These are phyloP conservation scores for Cynara cardunculus DNA, from an alignment of 129 eudicot genomes.

Conservation along the genomic window DNA sequence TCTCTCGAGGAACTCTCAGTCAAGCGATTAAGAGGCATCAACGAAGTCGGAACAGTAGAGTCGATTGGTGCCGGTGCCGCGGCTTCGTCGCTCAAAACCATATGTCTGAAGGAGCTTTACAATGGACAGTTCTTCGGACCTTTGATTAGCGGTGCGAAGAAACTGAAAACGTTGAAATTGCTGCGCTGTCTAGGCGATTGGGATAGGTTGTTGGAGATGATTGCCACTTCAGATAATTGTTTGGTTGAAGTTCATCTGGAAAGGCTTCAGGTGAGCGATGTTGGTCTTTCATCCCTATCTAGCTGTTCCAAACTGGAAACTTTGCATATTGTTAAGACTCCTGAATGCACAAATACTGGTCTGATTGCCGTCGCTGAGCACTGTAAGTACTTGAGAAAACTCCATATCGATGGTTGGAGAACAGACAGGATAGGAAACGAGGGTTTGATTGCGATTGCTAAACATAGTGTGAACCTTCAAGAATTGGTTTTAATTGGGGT, in stretches of 20 bases:
- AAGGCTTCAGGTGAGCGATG: conserved; percentile 38
- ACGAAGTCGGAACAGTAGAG: conserved; percentile 29
- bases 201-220: conserved; percentile 29
- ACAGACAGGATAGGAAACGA: conserved; percentile 34
- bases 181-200: conserved; percentile 30
- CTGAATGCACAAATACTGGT: conserved; percentile 34
- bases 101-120: conserved; percentile 28
- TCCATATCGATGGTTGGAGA: conserved; percentile 37
- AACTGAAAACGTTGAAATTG: conserved; percentile 30
- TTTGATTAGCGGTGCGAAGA: conserved; percentile 26
- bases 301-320: conserved; percentile 30
- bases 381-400: conserved; percentile 31
- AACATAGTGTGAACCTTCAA: conserved; percentile 27
- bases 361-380: conserved; percentile 29
- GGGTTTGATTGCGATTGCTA: conserved; percentile 23
- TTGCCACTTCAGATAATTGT: conserved; percentile 9
- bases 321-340: conserved; percentile 36
- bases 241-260: conserved; percentile 39
- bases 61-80: conserved; percentile 24
- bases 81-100: conserved; percentile 14
- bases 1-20: conserved; percentile 38
- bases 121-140: conserved; percentile 30
- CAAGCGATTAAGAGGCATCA: conserved; percentile 31
- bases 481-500: conserved; percentile 39
- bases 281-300: conserved; percentile 24